phyloP scores from a whole-genome alignment of 2,329 filamentous ascomycete genomes.

The Fusarium torulosum region DNA sequence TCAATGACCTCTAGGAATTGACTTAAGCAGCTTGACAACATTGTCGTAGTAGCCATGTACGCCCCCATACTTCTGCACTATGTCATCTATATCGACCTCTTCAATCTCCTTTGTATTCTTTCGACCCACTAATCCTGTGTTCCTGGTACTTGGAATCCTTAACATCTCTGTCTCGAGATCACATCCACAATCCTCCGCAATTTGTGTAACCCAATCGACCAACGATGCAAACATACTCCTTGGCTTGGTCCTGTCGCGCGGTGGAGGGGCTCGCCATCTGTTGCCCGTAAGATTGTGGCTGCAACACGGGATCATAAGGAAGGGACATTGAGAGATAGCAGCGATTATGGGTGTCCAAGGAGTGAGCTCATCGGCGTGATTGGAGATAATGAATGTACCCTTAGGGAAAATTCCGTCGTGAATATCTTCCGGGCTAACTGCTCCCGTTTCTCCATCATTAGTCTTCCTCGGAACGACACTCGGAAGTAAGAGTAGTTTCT shows the following conservation, averaged over 20 bases:
- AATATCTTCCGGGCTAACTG: slow-evolving; percentile 43
- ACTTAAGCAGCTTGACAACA: slow-evolving; percentile 71
- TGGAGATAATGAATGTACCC: slow-evolving; percentile 93
- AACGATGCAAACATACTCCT: slow-evolving; percentile 85
- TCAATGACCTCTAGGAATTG: slow-evolving; percentile 44
- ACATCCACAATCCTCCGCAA: slow-evolving; percentile 81
- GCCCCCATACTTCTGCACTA: slow-evolving; percentile 67
- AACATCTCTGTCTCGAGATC: slow-evolving; percentile 85
- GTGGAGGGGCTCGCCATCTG: slow-evolving; percentile 74
- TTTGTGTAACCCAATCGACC: slow-evolving; percentile 78
- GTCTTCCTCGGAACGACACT: slow-evolving; percentile 51
- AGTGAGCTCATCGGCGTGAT: slow-evolving; percentile 96
- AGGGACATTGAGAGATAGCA: slow-evolving; percentile 79
- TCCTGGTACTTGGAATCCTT: slow-evolving; percentile 91
- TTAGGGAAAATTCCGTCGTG: slow-evolving; percentile 75
- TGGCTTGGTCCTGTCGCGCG: slow-evolving; percentile 62
- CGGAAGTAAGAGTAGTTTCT: slow-evolving; percentile 64
- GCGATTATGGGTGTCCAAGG: slow-evolving; percentile 95
- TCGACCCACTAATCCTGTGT: slow-evolving; percentile 83
- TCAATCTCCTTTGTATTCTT: slow-evolving; percentile 48
- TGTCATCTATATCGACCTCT: slow-evolving; percentile 56
- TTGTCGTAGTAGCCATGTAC: slow-evolving; percentile 69
- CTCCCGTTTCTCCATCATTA: slow-evolving; percentile 27
- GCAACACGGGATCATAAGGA: slow-evolving; percentile 95
- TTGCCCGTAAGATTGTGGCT: slow-evolving; percentile 86